Evolutionary conservation across 805 yeast genomes (phyloP).

Genomic region (Candida maesae): DNA sequence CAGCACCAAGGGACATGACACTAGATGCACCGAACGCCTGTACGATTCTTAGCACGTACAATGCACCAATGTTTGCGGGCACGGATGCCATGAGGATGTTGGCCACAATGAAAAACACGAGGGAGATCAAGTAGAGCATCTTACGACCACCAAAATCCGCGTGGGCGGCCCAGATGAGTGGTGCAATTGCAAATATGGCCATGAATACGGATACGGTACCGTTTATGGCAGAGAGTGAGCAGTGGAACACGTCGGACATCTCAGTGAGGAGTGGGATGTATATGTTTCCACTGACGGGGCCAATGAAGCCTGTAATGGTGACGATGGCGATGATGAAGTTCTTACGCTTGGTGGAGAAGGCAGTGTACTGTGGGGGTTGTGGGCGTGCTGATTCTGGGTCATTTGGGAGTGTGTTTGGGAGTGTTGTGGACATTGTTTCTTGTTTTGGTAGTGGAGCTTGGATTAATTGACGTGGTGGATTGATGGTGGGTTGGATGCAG

Average conservation of each 20-base stretch:
- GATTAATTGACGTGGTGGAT: no score
- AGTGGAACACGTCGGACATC: constrained; percentile 37
- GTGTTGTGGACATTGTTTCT: no score
- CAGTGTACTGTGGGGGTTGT: constrained; percentile 25
- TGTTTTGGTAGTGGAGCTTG: not conserved
- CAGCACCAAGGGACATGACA: constrained; percentile 90
- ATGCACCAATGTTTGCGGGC: constrained; percentile 65
- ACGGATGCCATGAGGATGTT: constrained; percentile 60
- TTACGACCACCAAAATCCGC: constrained; percentile 63
- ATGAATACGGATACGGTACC: constrained; percentile 57
- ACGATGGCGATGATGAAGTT: constrained; percentile 34
- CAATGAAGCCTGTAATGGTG: constrained; percentile 48
- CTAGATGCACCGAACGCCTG: constrained; percentile 85
- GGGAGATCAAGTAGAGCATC: constrained; percentile 56
- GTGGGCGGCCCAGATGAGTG: constrained; percentile 51
- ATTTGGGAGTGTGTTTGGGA: not conserved
- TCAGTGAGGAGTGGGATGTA: constrained; percentile 52
- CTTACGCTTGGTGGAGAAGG: constrained; percentile 34
- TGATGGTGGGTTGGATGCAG: no score
- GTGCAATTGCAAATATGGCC: constrained; percentile 53
- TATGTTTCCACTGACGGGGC: constrained; percentile 55
- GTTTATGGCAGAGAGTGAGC: constrained; percentile 42
- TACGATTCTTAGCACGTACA: constrained; percentile 61
- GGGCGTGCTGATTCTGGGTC: not conserved
- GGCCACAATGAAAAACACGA: constrained; percentile 52